Percentiles rank a stretch among this genome's conserved stretches.
phyloP scores from a whole-genome alignment of 495 filamentous ascomycete species.

The Neurospora sp. region DNA sequence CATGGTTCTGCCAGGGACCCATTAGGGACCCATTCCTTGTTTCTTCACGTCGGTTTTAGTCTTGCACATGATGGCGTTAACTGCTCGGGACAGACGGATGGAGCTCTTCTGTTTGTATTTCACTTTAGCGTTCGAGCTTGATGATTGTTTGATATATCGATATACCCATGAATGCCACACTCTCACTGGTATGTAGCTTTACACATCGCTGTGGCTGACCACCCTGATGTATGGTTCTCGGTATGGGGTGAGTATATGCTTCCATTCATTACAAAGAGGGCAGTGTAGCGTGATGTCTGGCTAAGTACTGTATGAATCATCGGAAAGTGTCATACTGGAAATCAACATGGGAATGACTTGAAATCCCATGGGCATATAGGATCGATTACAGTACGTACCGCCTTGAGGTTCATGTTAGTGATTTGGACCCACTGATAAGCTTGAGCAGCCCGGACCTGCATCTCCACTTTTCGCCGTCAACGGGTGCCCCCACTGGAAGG shows the following conservation, averaged over 20 bases:
- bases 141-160: neutral
- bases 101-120: neutral
- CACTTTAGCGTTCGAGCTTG: neutral
- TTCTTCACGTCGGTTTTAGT: neutral
- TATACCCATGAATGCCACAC: neutral
- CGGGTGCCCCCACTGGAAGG: neutral
- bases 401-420: neutral
- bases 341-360: neutral
- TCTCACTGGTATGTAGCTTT: neutral
- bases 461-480: neutral
- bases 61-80: neutral
- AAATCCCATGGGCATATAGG: no score
- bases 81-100: neutral
- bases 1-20: neutral
- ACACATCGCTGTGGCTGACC: neutral
- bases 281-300: neutral
- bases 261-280: neutral
- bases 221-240: neutral
- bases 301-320: neutral
- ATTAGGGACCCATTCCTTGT: neutral
- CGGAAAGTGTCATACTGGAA: neutral
- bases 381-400: neutral
- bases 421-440: neutral
- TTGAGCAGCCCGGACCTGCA: neutral
- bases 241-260: neutral